Conservation (phyloP, 179 eudicot genomes). For the Amaranthus tricolor region DNA sequence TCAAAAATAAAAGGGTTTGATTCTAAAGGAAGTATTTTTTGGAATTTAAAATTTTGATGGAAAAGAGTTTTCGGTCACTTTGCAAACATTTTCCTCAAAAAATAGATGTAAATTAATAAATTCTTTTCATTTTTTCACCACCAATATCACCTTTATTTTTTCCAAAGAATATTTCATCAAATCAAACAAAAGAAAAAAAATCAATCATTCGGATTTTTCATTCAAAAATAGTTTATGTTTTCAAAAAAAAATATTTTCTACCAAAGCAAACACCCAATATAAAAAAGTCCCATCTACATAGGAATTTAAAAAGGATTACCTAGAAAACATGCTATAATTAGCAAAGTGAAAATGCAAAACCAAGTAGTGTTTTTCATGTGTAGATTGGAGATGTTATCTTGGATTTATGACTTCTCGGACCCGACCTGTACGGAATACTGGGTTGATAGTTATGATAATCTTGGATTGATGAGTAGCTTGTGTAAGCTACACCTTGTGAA, state of each 20-base stretch:
- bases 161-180: background rate
- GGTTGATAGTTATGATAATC: too few species aligned
- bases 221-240: background rate
- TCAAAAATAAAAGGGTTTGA: too few species aligned
- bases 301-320: background rate
- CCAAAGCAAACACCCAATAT: background rate
- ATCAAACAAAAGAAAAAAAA: background rate
- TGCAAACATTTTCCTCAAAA: too few species aligned
- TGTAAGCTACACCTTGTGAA: too few species aligned
- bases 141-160: background rate
- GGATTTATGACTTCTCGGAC: background rate
- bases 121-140: background rate
- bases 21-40: too few species aligned
- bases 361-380: constrained; percentile 6
- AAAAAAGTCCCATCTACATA: background rate
- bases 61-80: too few species aligned
- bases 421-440: too few species aligned
- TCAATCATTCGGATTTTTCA: background rate
- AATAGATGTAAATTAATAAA: too few species aligned
- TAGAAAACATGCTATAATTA: background rate
- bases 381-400: background rate
- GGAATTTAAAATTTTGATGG: too few species aligned
- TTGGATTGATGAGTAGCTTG: too few species aligned
- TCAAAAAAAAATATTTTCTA: background rate
- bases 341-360: background rate